Conservation (phyloP, 148 eudicot genomes). For the Beta vulgaris region DNA sequence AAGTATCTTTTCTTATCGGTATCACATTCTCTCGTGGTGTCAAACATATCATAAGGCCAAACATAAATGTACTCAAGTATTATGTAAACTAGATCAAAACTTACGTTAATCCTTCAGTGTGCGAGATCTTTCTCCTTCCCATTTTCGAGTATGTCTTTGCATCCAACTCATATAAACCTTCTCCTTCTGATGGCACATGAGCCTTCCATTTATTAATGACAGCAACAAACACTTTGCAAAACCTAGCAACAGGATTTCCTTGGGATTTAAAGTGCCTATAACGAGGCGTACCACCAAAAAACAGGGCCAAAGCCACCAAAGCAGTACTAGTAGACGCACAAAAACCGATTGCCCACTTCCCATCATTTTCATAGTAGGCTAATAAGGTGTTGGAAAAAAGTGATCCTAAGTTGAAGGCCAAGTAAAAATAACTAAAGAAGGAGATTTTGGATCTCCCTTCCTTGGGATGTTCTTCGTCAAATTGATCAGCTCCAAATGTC, state of each 20-base stretch:
- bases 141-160: conserved; percentile 29
- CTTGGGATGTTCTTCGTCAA: conserved; percentile 52
- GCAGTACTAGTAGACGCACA: conserved; percentile 61
- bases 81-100: too few relatives aligned
- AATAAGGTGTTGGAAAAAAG: conserved; percentile 69
- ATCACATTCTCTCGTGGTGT: too few relatives aligned
- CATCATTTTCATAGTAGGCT: conserved; percentile 62
- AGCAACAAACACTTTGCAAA: conserved; percentile 55
- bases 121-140: conserved; percentile 43
- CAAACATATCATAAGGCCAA: too few relatives aligned
- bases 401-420: conserved; percentile 68
- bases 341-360: conserved; percentile 65
- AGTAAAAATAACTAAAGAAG: conserved; percentile 70
- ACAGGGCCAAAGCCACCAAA: conserved; percentile 38
- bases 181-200: conserved; percentile 33
- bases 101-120: conserved; percentile 60
- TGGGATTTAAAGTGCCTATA: conserved; percentile 54
- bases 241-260: conserved; percentile 60
- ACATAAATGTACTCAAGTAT: too few relatives aligned
- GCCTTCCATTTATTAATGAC: conserved; percentile 46
- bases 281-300: conserved; percentile 53
- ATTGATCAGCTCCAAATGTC: conserved; percentile 79
- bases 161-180: conserved; percentile 40
- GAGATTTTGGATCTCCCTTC: conserved; percentile 58
- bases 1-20: too few relatives aligned